Evolutionary conservation across 257 asterid genomes (phyloP).

Genomic region (Solanum virginianum): DNA sequence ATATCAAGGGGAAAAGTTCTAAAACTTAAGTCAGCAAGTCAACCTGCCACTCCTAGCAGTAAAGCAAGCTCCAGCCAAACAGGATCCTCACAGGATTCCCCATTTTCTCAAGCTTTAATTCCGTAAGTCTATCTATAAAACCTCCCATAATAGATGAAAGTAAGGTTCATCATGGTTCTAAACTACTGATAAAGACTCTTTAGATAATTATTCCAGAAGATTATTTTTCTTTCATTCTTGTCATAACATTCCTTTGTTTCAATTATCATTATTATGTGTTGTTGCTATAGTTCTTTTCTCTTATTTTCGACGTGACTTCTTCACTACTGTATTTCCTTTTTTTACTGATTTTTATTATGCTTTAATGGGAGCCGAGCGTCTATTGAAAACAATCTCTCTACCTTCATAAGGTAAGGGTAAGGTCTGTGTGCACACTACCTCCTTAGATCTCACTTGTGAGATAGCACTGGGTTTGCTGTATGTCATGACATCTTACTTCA

Average conservation of each 20-base stretch:
- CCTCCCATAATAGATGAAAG: not conserved
- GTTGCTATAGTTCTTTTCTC: not conserved
- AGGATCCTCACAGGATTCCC: slow-evolving; percentile 8
- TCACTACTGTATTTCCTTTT: not conserved
- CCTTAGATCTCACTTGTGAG: not conserved
- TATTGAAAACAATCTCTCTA: not conserved
- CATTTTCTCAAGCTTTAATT: slow-evolving; percentile 4
- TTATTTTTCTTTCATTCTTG: not conserved
- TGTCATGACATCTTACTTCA: not conserved
- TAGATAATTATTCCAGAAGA: not conserved
- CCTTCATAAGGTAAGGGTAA: not conserved
- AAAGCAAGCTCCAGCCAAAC: slow-evolving; percentile 12
- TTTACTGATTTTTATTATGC: not conserved
- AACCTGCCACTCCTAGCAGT: slow-evolving; percentile 24
- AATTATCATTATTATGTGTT: not conserved
- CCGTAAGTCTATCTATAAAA: slow-evolving; percentile 16
- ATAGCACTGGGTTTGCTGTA: not conserved
- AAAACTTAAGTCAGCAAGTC: slow-evolving; percentile 33
- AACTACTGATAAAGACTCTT: not conserved
- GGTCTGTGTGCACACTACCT: not conserved
- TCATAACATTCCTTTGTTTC: not conserved
- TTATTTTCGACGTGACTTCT: not conserved
- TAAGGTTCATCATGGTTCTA: not conserved
- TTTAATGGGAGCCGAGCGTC: not conserved
- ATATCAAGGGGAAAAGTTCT: slow-evolving; percentile 37